phyloP scores from a whole-genome alignment of 2,329 filamentous ascomycete genomes.

The Diaporthe destruens region DNA sequence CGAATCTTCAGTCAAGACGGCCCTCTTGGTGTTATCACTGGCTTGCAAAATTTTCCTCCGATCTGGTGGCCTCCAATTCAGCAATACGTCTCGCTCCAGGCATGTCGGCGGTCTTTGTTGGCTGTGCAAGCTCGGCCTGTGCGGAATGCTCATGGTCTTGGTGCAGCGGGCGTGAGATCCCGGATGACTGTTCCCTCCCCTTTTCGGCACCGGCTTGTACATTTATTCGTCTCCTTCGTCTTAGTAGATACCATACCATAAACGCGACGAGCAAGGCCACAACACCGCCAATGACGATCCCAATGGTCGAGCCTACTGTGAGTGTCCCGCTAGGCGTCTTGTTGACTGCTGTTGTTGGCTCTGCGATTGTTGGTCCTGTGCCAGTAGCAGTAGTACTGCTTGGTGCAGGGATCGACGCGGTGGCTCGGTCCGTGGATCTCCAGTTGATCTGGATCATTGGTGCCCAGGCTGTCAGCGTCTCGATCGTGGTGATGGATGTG shows the following conservation, averaged over 20 bases:
- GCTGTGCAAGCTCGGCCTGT: background rate
- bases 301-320: background rate
- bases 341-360: background rate
- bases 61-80: background rate
- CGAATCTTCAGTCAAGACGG: background rate
- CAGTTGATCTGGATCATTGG: slow-evolving; percentile 38
- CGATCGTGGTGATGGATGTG: slow-evolving; percentile 15
- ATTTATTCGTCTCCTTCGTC: background rate
- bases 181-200: background rate
- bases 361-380: background rate
- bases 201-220: background rate
- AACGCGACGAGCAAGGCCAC: background rate
- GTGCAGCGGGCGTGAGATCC: background rate
- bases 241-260: background rate
- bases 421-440: slow-evolving; percentile 1
- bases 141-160: background rate
- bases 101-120: background rate
- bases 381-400: background rate
- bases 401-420: background rate
- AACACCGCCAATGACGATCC: background rate
- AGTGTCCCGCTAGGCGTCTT: background rate
- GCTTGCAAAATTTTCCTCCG: background rate
- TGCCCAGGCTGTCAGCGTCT: slow-evolving; percentile 2
- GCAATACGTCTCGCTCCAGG: background rate
- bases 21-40: background rate